Base-by-base conservation (phyloP, 2,329 filamentous ascomycete species). In the Paracamarosporium sp. region DNA sequence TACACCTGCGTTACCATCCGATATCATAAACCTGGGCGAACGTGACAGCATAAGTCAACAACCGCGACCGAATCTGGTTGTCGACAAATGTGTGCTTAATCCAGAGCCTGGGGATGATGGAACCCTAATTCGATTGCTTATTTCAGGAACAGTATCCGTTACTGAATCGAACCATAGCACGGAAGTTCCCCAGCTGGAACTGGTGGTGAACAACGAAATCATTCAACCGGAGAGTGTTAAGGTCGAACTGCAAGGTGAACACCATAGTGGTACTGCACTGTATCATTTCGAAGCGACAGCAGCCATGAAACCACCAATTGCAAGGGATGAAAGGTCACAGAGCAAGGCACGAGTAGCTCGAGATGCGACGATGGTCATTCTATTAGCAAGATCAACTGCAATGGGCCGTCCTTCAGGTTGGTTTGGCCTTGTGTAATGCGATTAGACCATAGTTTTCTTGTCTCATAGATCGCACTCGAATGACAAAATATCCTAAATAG, bases 1-100 rank as follows among this genome's bases (percentile, higher is more conserved):
- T 5, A 59, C 60, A 2, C 45, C 45, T 1, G 15, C 36, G 0
- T 28, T 71, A 11, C 35, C 33, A 1, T 69, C 66, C 1, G 68
- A 71, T 43, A 15, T 46, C 7, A 38, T 61, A 12, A 5, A 11
- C 7, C 11, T 8, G 13, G 27, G 12, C 17, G 6, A 20, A 5
- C 5, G 8, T 17, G 25, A 11, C 11, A n/a, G 20, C 24, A 28
- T 31, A 15, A 15, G 27, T 5, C 11, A n/a, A 17, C 11, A 5
- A 13, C 9, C 20, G 13, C 44, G 44, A 17, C 44, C 44, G 20
- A 17, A 8, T 17, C 17, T 47, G 27, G 28, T 17, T 13, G 28
- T 47, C 28, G 25, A 7, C 25, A 33, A 28, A 31, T 30, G 44
- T 33, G 7, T 30, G 11, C 24, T 31, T 31, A 5, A 15, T 5